Base-by-base conservation (phyloP, 2,329 filamentous ascomycete genomes). In the Uncinocarpus reesii region DNA sequence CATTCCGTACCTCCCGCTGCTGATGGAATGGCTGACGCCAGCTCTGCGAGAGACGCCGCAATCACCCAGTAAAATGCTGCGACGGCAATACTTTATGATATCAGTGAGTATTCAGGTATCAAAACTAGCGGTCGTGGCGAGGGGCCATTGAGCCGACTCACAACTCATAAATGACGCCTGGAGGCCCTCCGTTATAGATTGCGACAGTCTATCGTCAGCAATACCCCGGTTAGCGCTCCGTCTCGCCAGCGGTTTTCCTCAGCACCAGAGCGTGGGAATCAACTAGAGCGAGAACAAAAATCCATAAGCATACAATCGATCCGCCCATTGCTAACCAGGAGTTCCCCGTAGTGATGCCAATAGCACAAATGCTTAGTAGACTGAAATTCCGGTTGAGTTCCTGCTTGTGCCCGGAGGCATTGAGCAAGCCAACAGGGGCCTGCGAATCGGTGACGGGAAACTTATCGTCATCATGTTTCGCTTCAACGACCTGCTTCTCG, bases 251-350 rank as follows among this genome's bases (percentile, higher is more conserved):
- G n/a, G n/a, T n/a, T n/a, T n/a, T n/a, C n/a, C n/a, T n/a, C n/a
- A n/a, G n/a, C n/a, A n/a, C n/a, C n/a, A n/a, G n/a, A n/a, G n/a
- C n/a, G n/a, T n/a, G n/a, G n/a, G n/a, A n/a, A n/a, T 29, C 26
- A 29, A 11, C 7, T n/a, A 16, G 10, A 16, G 10, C 29, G 47
- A 6, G 10, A 18, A 6, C 4, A 26, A 54, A 68, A 58, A 62
- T 35, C 71, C 67, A 62, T 32, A 76, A 72, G 40, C 79, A 67
- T 3, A 73, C 73, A 32, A 82, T 71, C 46, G 77, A 79, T 10
- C 79, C 79, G 47, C 78, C 79, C 50, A 81, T 65, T 4, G 78
- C 77, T 47, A 79, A 72, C 79, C 79, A 83, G 15, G 79, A 78
- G 56, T 80, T 81, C 60, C 80, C 79, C 20, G 80, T 76, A 1